These are phyloP conservation scores for Talaromyces ruber DNA, from an alignment of 495 filamentous ascomycete species.

Conservation along the genomic window DNA sequence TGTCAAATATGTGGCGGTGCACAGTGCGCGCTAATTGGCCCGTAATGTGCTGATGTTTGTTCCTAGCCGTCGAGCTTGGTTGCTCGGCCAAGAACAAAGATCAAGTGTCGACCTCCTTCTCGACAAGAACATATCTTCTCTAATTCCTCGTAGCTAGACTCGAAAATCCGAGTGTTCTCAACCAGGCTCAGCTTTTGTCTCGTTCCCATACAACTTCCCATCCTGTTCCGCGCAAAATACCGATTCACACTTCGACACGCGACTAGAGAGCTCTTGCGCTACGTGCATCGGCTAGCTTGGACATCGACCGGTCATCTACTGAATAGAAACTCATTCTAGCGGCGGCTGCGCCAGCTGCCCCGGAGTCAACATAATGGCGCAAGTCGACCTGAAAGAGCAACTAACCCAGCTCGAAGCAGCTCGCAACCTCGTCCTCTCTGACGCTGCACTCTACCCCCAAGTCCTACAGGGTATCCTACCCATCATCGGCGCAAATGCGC, in stretches of 20 bases:
- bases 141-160: not conserved
- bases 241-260: not conserved
- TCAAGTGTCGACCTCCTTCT: not conserved
- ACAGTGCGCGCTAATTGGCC: not conserved
- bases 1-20: not conserved
- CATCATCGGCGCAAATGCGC: slow-evolving; percentile 67
- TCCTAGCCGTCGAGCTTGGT: not conserved
- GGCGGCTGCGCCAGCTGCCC: not conserved
- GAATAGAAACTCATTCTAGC: not conserved
- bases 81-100: not conserved
- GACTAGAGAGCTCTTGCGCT: not conserved
- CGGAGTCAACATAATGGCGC: slow-evolving; percentile 23
- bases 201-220: not conserved
- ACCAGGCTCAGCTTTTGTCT: not conserved
- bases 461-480: slow-evolving; percentile 86
- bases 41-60: not conserved
- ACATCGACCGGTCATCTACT: not conserved
- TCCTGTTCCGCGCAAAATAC: not conserved
- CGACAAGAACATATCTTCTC: not conserved
- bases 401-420: slow-evolving; percentile 78
- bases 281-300: not conserved
- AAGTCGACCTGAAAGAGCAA: slow-evolving; percentile 56
- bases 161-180: not conserved
- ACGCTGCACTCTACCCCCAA: slow-evolving; percentile 76
- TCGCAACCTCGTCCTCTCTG: slow-evolving; percentile 75